A percentile compares a stretch with the other conserved stretches of the same genome.
Evolutionary conservation across 2,329 filamentous ascomycete genomes (phyloP).

Genomic region (Zymoseptoria tritici): DNA sequence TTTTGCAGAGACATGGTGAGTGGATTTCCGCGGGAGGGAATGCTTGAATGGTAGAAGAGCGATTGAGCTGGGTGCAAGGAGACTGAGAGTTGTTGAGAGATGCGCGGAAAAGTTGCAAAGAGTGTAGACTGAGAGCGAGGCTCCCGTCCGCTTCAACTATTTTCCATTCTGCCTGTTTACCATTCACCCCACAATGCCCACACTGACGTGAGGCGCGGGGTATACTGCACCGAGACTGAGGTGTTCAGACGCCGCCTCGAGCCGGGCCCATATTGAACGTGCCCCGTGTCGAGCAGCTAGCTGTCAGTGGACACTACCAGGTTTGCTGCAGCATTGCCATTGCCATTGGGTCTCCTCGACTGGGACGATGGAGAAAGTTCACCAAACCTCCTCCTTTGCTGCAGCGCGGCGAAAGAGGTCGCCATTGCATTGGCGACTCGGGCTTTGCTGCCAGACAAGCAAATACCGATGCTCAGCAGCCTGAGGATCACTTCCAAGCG

Average conservation of each 20-base stretch:
- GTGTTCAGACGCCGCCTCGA: background rate
- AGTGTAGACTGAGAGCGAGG: background rate
- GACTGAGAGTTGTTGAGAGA: background rate
- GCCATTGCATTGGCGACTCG: no score
- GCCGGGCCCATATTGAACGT: background rate
- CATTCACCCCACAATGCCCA: background rate
- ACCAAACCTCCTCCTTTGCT: no score
- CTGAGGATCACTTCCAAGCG: no score
- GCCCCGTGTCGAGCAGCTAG: background rate
- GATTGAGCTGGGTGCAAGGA: background rate
- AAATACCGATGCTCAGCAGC: no score
- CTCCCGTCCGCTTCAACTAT: background rate
- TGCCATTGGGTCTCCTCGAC: no score
- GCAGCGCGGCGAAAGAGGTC: no score
- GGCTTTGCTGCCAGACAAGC: no score
- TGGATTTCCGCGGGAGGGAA: background rate
- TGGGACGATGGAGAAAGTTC: background rate
- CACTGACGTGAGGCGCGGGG: background rate
- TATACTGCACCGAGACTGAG: background rate
- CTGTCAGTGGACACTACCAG: no score
- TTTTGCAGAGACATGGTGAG: slow-evolving; percentile 16
- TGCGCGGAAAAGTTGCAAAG: background rate
- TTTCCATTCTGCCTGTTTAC: background rate
- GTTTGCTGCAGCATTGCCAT: background rate
- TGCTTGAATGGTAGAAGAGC: background rate